phyloP scores from a whole-genome alignment of 257 asterid genomes.

The Lithospermum erythrorhizon region DNA sequence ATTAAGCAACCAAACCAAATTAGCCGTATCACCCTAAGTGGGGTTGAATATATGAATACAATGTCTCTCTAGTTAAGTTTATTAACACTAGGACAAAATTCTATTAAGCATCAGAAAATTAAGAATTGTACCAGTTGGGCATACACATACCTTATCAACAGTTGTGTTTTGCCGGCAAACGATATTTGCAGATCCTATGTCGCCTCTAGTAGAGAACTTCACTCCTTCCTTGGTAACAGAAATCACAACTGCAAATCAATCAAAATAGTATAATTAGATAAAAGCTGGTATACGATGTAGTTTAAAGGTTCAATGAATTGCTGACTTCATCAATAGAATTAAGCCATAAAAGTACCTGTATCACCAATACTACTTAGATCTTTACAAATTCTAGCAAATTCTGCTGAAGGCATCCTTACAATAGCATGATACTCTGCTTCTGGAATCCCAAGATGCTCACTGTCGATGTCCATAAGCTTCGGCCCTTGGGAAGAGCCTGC shows the following conservation, averaged over 20 bases:
- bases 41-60: no score
- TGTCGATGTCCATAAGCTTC: slow-evolving; percentile 64
- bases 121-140: background rate
- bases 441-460: slow-evolving; percentile 58
- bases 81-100: no score
- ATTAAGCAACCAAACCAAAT: no score
- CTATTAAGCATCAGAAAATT: no score
- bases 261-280: background rate
- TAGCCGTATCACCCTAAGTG: no score
- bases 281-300: background rate
- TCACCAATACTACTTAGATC: slow-evolving; percentile 63
- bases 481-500: no score
- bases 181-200: slow-evolving; percentile 71
- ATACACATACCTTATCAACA: slow-evolving; percentile 59
- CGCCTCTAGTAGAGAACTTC: slow-evolving; percentile 88
- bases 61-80: no score
- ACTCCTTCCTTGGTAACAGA: slow-evolving; percentile 97
- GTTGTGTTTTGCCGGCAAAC: slow-evolving; percentile 87
- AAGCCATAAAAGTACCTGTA: slow-evolving; percentile 26
- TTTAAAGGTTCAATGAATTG: background rate
- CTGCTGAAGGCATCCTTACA: slow-evolving; percentile 56
- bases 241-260: slow-evolving; percentile 51
- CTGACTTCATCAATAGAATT: background rate
- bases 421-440: slow-evolving; percentile 61
- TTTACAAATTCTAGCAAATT: slow-evolving; percentile 50